These are phyloP conservation scores for Entomortierella lignicola DNA, from an alignment of 192 early-diverging fungal genomes.

Conservation along the genomic window DNA sequence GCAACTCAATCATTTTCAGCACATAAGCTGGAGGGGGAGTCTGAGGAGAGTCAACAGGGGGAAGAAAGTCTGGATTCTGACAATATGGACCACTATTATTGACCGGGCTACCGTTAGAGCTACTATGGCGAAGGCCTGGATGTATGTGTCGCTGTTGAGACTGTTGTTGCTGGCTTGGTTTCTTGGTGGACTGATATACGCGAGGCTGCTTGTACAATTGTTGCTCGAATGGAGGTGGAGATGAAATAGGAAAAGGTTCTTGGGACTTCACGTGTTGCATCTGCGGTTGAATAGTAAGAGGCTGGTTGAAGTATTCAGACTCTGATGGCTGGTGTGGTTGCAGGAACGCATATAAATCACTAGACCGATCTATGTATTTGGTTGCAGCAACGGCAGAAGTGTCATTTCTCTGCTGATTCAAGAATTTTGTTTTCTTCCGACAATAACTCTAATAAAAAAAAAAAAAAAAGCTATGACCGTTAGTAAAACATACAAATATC, in stretches of 20 bases:
- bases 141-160: conserved; percentile 2
- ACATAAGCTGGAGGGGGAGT: conserved; percentile 46
- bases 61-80: conserved; percentile 37
- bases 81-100: conserved; percentile 27
- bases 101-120: conserved; percentile 12
- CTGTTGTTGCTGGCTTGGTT: background rate
- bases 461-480: background rate
- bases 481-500: background rate
- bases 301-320: background rate
- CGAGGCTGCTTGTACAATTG: conserved; percentile 32
- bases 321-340: conserved; percentile 9
- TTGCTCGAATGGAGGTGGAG: conserved; percentile 16
- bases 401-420: background rate
- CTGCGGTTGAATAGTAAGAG: background rate
- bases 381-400: background rate
- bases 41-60: conserved; percentile 36
- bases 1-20: conserved; percentile 24
- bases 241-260: background rate
- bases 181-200: conserved; percentile 1
- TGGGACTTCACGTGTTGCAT: conserved; percentile 20
- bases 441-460: background rate
- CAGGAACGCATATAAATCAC: conserved; percentile 11
- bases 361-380: background rate
- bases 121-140: too few species aligned
- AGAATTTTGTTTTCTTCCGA: background rate